These are phyloP conservation scores for Sphaerulina vaccinii DNA, from an alignment of 2,329 filamentous ascomycete species.

Conservation along the genomic window DNA sequence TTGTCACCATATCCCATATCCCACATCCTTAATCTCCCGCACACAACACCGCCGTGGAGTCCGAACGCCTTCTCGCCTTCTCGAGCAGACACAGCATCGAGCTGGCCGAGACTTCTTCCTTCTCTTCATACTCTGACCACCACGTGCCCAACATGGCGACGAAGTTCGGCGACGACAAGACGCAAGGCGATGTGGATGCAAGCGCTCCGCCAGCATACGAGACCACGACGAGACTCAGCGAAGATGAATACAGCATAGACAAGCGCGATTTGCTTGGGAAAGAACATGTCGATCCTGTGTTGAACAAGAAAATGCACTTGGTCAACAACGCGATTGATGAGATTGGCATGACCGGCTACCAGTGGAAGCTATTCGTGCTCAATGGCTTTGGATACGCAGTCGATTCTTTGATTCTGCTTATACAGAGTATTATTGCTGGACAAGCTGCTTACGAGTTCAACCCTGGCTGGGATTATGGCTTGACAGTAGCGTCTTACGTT, in stretches of 20 bases:
- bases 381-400: slow-evolving; percentile 64
- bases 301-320: slow-evolving; percentile 67
- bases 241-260: slow-evolving; percentile 26
- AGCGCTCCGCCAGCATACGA: slow-evolving; percentile 15
- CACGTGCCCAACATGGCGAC: slow-evolving; percentile 16
- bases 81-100: slow-evolving; percentile 22
- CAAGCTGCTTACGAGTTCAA: slow-evolving; percentile 61
- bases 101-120: slow-evolving; percentile 11
- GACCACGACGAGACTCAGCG: neutral
- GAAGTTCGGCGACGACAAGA: slow-evolving; percentile 19
- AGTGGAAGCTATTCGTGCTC: slow-evolving; percentile 59
- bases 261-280: slow-evolving; percentile 56
- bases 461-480: slow-evolving; percentile 52
- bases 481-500: slow-evolving; percentile 63
- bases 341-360: slow-evolving; percentile 55
- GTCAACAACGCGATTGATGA: slow-evolving; percentile 64
- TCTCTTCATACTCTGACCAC: neutral
- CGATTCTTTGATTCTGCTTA: slow-evolving; percentile 56
- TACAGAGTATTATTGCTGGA: slow-evolving; percentile 62
- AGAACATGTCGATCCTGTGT: slow-evolving; percentile 60
- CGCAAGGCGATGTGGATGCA: slow-evolving; percentile 6
- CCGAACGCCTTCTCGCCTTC: slow-evolving; percentile 16
- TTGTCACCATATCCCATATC: neutral
- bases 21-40: neutral
- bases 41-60: slow-evolving; percentile 17